These are phyloP conservation scores for Schwanniomyces polymorphus DNA, from an alignment of 805 yeast genomes.

Conservation along the genomic window DNA sequence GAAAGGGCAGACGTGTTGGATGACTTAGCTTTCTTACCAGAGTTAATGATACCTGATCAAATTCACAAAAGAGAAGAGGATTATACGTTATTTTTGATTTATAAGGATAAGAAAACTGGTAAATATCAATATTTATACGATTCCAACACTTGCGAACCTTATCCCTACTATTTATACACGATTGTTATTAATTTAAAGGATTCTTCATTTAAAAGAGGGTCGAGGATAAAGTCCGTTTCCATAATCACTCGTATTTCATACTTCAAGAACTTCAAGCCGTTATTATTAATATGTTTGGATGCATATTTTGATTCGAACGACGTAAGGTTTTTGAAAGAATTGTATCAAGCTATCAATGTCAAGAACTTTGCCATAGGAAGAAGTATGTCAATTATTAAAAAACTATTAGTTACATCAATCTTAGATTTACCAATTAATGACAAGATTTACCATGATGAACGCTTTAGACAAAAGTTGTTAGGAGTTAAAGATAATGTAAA, in stretches of 20 bases:
- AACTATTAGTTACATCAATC: slow-evolving; percentile 40
- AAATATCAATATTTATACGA: slow-evolving; percentile 39
- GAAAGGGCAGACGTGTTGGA: slow-evolving; percentile 29
- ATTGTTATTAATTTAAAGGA: slow-evolving; percentile 50
- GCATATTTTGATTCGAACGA: slow-evolving; percentile 34
- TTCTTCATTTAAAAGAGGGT: slow-evolving; percentile 53
- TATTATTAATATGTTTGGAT: slow-evolving; percentile 54
- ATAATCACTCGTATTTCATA: slow-evolving; percentile 54
- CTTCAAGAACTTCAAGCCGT: slow-evolving; percentile 59
- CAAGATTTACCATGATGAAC: slow-evolving; percentile 39
- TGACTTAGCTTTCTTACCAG: slow-evolving; percentile 45
- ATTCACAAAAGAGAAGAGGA: slow-evolving; percentile 58
- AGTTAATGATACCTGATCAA: slow-evolving; percentile 63
- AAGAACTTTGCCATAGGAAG: slow-evolving; percentile 25
- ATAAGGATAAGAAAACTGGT: slow-evolving; percentile 38
- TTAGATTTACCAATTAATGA: slow-evolving; percentile 43
- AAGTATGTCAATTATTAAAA: slow-evolving; percentile 31
- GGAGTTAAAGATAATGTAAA: slow-evolving; percentile 22
- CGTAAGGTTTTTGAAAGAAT: slow-evolving; percentile 19
- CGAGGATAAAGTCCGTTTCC: slow-evolving; percentile 57
- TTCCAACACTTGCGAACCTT: slow-evolving; percentile 29
- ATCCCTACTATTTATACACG: slow-evolving; percentile 55
- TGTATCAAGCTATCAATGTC: slow-evolving; percentile 31
- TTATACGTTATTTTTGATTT: slow-evolving; percentile 56
- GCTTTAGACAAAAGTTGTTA: slow-evolving; percentile 34